Evolutionary conservation across 352 stramenopile genomes (phyloP).

Genomic region (Phytophthora colocasiae): DNA sequence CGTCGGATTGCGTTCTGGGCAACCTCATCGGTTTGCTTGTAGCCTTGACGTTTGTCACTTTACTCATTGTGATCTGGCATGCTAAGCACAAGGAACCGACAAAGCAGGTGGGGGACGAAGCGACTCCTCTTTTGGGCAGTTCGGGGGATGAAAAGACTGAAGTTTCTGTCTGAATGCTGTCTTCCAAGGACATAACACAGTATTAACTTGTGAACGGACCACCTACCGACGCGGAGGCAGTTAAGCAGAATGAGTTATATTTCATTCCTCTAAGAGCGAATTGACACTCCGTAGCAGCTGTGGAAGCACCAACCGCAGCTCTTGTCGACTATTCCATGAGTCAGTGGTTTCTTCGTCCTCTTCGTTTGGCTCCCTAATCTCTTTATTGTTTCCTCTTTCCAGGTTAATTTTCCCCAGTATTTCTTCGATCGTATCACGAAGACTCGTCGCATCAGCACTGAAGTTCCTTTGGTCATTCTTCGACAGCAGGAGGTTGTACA

Average conservation of each 20-base stretch:
- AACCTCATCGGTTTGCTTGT: slow-evolving; percentile 79
- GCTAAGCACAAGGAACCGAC: slow-evolving; percentile 45
- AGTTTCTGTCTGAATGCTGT: slow-evolving; percentile 19
- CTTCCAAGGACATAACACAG: slow-evolving; percentile 2
- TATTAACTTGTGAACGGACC: neutral
- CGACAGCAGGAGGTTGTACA: slow-evolving; percentile 83
- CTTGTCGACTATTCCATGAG: slow-evolving; percentile 22
- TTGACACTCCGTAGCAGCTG: slow-evolving; percentile 51
- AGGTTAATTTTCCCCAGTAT: slow-evolving; percentile 32
- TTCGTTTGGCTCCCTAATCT: slow-evolving; percentile 1
- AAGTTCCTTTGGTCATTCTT: slow-evolving; percentile 16
- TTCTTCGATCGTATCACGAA: slow-evolving; percentile 42
- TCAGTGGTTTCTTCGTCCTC: slow-evolving; percentile 21
- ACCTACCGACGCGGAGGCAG: neutral
- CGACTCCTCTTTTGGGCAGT: slow-evolving; percentile 51
- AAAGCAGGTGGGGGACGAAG: slow-evolving; percentile 42
- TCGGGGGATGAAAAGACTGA: slow-evolving; percentile 40
- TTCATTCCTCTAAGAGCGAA: slow-evolving; percentile 21
- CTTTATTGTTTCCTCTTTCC: neutral
- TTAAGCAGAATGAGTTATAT: slow-evolving; percentile 14
- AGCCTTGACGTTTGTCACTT: slow-evolving; percentile 45
- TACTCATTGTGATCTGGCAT: slow-evolving; percentile 63
- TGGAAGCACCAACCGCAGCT: slow-evolving; percentile 53
- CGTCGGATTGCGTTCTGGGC: slow-evolving; percentile 72
- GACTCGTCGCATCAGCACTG: slow-evolving; percentile 8